A percentile compares a stretch with the other conserved stretches of the same genome.
Evolutionary conservation across 257 asterid species (phyloP).

Genomic region (Oldenlandia corymbosa): DNA sequence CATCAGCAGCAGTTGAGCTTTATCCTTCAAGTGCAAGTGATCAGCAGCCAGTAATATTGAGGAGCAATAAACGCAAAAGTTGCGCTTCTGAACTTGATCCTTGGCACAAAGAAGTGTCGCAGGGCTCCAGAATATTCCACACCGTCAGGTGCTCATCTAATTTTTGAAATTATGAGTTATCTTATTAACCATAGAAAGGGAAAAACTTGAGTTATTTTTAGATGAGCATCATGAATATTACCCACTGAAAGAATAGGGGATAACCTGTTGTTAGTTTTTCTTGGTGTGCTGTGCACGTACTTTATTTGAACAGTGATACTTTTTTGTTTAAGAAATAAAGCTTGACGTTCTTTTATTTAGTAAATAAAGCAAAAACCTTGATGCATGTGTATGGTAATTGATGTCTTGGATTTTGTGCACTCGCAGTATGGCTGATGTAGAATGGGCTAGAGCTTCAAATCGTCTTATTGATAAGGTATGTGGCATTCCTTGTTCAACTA

Average conservation of each 20-base stretch:
- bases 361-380: background rate
- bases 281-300: background rate
- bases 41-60: slow-evolving; percentile 30
- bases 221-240: background rate
- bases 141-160: slow-evolving; percentile 42
- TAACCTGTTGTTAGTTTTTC: background rate
- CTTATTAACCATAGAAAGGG: too few species aligned
- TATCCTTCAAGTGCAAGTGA: slow-evolving; percentile 12
- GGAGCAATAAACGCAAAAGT: slow-evolving; percentile 53
- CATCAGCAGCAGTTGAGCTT: slow-evolving; percentile 25
- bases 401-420: slow-evolving; percentile 19
- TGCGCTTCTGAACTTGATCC: slow-evolving; percentile 41
- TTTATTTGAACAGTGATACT: background rate
- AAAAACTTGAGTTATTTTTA: too few species aligned
- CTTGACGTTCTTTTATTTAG: background rate
- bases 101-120: slow-evolving; percentile 63
- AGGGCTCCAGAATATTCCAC: slow-evolving; percentile 29
- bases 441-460: slow-evolving; percentile 60
- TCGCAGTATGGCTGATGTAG: slow-evolving; percentile 59
- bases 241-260: background rate
- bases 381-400: slow-evolving; percentile 17
- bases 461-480: slow-evolving; percentile 59
- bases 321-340: background rate
- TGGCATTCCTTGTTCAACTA: slow-evolving; percentile 17
- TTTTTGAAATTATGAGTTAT: background rate